Conservation (phyloP, 75 land plant genomes). For the Picea sitchensis region DNA sequence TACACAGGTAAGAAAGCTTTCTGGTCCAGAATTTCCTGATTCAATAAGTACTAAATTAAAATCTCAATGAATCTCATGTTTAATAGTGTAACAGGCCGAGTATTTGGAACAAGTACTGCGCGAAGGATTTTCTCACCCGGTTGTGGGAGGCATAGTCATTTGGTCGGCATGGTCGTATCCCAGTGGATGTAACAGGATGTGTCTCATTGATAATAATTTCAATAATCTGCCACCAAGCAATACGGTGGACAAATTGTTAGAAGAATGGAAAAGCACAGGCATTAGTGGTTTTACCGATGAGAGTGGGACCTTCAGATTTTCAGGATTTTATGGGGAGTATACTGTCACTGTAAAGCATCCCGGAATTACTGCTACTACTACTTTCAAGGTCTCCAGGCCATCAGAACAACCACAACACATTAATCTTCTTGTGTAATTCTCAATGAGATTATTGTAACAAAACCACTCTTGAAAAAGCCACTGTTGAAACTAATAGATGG, state of each 20-base stretch:
- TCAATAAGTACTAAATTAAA: too few species aligned
- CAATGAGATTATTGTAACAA: conserved; percentile 47
- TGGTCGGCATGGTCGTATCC: conserved; percentile 38
- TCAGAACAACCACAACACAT: too few species aligned
- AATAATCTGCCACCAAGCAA: conserved; percentile 72
- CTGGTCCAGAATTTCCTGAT: too few species aligned
- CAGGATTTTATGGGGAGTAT: conserved; percentile 73
- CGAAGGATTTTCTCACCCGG: conserved; percentile 49
- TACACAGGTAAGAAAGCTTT: too few species aligned
- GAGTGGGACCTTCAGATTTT: conserved; percentile 39
- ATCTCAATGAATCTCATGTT: too few species aligned
- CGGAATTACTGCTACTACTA: too few species aligned
- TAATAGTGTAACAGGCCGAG: conserved; percentile 28
- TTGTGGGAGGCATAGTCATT: conserved; percentile 55
- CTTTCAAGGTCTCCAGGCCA: too few species aligned
- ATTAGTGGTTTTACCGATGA: conserved; percentile 35
- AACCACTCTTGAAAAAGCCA: too few species aligned
- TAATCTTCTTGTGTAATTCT: too few species aligned
- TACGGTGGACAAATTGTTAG: conserved; percentile 62
- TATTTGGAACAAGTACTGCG: conserved; percentile 45
- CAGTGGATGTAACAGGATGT: conserved; percentile 75
- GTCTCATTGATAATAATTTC: conserved; percentile 60
- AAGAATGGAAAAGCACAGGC: conserved; percentile 49
- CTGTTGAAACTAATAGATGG: too few species aligned
- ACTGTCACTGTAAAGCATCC: background rate